Conservation (phyloP, 768 basidiomycete genomes). For the Albatrellus ellisii region DNA sequence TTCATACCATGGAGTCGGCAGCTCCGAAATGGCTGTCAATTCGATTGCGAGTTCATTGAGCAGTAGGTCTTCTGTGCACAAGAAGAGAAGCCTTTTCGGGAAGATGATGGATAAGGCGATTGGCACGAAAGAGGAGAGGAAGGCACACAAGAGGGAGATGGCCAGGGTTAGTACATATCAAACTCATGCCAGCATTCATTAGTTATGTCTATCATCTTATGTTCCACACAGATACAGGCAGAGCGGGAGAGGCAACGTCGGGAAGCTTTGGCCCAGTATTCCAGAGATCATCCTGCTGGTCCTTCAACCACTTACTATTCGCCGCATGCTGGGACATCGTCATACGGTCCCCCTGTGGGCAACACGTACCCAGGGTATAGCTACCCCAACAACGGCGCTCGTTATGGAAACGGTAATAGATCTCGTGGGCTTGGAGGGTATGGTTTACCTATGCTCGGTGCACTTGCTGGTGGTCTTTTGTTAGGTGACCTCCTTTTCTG, state of each 20-base stretch:
- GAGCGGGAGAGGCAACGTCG: slow-evolving; percentile 4
- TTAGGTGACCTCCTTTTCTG: slow-evolving; percentile 17
- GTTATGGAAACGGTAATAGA: slow-evolving; percentile 11
- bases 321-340: too few relatives aligned
- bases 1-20: slow-evolving; percentile 10
- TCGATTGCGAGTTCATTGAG: too few relatives aligned
- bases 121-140: slow-evolving; percentile 52
- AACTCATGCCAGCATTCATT: neutral
- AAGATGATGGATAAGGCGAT: slow-evolving; percentile 52
- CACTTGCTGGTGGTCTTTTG: slow-evolving; percentile 24
- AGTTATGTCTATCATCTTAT: neutral
- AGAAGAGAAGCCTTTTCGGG: slow-evolving; percentile 41
- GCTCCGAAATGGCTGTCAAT: slow-evolving; percentile 15
- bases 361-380: slow-evolving; percentile 7
- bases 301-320: too few relatives aligned
- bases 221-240: slow-evolving; percentile 3
- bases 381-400: neutral
- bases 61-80: too few relatives aligned
- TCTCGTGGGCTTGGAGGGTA: slow-evolving; percentile 16
- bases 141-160: slow-evolving; percentile 25
- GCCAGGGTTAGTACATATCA: slow-evolving; percentile 20
- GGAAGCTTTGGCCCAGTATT: neutral
- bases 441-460: slow-evolving; percentile 22
- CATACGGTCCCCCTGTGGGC: slow-evolving; percentile 18
- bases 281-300: neutral